Evolutionary conservation across 2,329 filamentous ascomycete genomes (phyloP).

Genomic region (Diaporthe aspalathi): DNA sequence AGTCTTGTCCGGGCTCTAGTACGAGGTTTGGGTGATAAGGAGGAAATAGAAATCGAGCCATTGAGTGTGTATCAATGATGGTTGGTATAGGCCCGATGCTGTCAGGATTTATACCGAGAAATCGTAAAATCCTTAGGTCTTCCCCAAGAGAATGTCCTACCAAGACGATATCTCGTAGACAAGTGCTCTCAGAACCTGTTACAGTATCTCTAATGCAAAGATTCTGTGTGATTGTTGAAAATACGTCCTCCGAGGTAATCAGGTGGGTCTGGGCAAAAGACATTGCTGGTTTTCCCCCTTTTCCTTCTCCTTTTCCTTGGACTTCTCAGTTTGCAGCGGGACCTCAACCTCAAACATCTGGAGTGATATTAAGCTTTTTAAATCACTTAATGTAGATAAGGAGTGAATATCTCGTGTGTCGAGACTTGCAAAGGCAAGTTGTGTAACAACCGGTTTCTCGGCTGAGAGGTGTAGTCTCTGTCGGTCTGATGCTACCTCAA

Average conservation of each 20-base stretch:
- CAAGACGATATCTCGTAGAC: neutral
- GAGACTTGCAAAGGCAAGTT: conserved; percentile 20
- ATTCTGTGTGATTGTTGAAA: neutral
- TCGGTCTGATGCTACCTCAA: conserved; percentile 22
- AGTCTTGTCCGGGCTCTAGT: neutral
- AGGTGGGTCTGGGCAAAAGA: neutral
- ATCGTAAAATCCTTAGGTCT: neutral
- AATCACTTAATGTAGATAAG: neutral
- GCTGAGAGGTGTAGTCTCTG: neutral
- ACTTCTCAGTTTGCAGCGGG: neutral
- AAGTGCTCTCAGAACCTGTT: no score
- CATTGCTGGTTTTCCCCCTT: neutral
- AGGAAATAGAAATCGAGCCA: neutral
- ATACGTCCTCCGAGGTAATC: neutral
- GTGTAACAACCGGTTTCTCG: neutral
- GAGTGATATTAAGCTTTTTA: neutral
- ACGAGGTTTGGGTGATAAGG: neutral
- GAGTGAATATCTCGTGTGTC: conserved; percentile 9
- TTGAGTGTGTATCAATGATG: neutral
- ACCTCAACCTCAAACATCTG: neutral
- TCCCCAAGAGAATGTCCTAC: neutral
- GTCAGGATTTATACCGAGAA: neutral
- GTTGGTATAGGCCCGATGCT: conserved; percentile 7
- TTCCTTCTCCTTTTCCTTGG: neutral
- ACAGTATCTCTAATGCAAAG: neutral